Evolutionary conservation across 2,329 filamentous ascomycete species (phyloP).

Genomic region (Moelleriella libera): DNA sequence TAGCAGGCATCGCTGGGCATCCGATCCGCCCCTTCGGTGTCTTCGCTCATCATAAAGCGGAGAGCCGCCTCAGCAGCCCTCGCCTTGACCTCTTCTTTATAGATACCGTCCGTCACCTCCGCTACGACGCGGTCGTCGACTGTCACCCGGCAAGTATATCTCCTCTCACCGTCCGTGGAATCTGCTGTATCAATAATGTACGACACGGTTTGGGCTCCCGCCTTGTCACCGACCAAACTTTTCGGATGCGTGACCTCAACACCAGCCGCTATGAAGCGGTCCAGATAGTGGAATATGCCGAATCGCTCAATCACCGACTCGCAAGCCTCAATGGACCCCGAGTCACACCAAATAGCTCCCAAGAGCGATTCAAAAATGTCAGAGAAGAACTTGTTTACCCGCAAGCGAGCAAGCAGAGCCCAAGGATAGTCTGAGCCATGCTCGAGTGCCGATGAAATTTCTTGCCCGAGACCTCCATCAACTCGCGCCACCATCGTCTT

Average conservation of each 20-base stretch:
- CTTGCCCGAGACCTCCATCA: slow-evolving; percentile 28
- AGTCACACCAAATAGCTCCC: slow-evolving; percentile 76
- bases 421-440: slow-evolving; percentile 55
- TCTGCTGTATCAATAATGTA: slow-evolving; percentile 29
- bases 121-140: slow-evolving; percentile 33
- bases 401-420: slow-evolving; percentile 51
- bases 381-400: slow-evolving; percentile 63
- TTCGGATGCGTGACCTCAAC: slow-evolving; percentile 53
- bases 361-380: slow-evolving; percentile 72
- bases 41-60: slow-evolving; percentile 14
- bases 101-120: slow-evolving; percentile 29
- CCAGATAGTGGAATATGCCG: slow-evolving; percentile 51
- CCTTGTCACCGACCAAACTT: slow-evolving; percentile 50
- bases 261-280: slow-evolving; percentile 41
- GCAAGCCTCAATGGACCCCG: slow-evolving; percentile 46
- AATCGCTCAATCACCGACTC: slow-evolving; percentile 43
- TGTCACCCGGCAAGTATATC: slow-evolving; percentile 30
- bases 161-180: slow-evolving; percentile 8
- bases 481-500: slow-evolving; percentile 25
- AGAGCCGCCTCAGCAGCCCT: slow-evolving; percentile 41
- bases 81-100: slow-evolving; percentile 36
- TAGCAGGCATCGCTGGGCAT: no score
- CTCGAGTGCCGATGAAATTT: slow-evolving; percentile 35
- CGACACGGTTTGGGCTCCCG: slow-evolving; percentile 32
- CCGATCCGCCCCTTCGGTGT: not conserved